Base-by-base conservation (phyloP, 768 basidiomycete genomes). In the Clitopilus passeckerianus region DNA sequence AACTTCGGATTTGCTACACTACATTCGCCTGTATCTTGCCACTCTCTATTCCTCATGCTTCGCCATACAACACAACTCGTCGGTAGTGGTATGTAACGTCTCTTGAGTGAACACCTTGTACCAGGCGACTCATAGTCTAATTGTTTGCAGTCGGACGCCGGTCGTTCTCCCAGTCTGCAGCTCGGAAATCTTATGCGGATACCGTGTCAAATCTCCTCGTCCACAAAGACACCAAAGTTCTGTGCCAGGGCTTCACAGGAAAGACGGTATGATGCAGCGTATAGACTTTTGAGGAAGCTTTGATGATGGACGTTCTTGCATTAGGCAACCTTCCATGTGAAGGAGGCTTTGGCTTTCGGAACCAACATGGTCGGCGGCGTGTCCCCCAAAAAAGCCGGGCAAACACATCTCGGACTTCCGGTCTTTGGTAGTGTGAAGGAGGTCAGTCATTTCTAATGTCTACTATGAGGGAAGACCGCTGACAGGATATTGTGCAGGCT, bases 331-430 rank as follows among this genome's bases (percentile, higher is more conserved):
- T 99, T 99, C 84, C 97, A 99, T 80, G 86, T 87, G 61, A 88
- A 81, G 68, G 93, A 98, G 74, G 95, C 97, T 35, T 74, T 98
- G 63, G 93, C 86, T 54, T 99, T 92, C 70, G 96, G 97, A 18
- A 98, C 96, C 60, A 91, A 88, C 62, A 96, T 98, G 91, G 93
- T 99, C 59, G 97, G 97, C 59, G 97, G 97, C 62, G 95, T 97
- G 57, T 95, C 93, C 1, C 93, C 92, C 35, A 93, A 91, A 80
- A 98, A 98, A 75, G 97, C 95, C 57, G 97, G 97, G 14, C 87
- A 91, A 73, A 92, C 85, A 2, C 97, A 99, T 77, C 84, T 99
- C 59, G 96, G 95, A 30, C 82, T 98, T 20, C 97, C 97, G 41
- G 87, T 99, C 33, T 99, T 93, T 67, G 96, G 92, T 44, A 85